Conservation (phyloP, 331 rosid species). For the Quercus phellos region DNA sequence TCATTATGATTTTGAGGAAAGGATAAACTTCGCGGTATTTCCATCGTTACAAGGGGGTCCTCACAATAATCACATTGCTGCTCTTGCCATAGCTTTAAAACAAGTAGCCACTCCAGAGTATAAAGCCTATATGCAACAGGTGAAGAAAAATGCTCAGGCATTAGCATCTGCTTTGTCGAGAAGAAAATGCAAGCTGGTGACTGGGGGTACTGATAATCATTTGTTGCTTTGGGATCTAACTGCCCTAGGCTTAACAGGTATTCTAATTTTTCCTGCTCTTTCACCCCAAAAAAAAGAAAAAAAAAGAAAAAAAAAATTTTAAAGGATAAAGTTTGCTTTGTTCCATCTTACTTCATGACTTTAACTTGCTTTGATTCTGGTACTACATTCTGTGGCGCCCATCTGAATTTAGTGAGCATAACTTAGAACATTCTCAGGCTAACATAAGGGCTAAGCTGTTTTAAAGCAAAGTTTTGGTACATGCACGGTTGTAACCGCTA, state of each 20-base stretch:
- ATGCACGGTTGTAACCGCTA: too few species aligned
- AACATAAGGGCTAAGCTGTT: too few species aligned
- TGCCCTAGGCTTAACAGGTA: constrained; percentile 65
- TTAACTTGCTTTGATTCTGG: not conserved
- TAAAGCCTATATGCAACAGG: constrained; percentile 67
- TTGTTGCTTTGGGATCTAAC: constrained; percentile 80
- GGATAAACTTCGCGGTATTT: constrained; percentile 65
- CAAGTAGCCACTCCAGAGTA: constrained; percentile 72
- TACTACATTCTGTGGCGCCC: not conserved
- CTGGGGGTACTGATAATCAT: constrained; percentile 84
- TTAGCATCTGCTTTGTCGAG: constrained; percentile 61
- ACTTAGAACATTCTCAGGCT: not conserved
- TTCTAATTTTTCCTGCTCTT: not conserved
- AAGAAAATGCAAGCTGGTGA: constrained; percentile 74
- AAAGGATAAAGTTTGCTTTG: not conserved
- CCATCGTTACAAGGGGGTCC: constrained; percentile 87
- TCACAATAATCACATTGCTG: constrained; percentile 74
- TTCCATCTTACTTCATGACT: not conserved
- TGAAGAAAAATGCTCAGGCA: constrained; percentile 79
- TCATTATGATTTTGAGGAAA: constrained; percentile 65
- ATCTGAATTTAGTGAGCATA: not conserved
- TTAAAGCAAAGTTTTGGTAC: too few species aligned
- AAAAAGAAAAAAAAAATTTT: not conserved
- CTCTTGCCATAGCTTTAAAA: constrained; percentile 73
- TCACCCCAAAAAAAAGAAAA: not conserved